phyloP scores from a whole-genome alignment of 441 rosid species.

The Jatropha multifida region DNA sequence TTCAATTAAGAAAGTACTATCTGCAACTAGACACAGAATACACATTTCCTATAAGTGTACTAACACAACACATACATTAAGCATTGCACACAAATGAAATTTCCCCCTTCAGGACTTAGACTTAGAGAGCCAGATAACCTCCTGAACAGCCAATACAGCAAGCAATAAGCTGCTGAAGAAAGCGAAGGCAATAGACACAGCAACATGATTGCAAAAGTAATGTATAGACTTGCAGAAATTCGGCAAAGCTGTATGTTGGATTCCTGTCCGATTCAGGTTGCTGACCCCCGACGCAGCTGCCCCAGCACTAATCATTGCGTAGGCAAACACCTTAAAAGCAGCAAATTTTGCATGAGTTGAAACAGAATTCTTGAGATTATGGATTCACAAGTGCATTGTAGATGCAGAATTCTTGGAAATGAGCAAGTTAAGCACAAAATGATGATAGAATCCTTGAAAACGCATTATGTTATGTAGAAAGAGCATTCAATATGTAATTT shows the following conservation, averaged over 20 bases:
- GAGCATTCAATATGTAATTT: not conserved
- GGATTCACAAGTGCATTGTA: not conserved
- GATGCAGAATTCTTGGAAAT: not conserved
- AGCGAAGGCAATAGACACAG: conserved; percentile 62
- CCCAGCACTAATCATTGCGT: conserved; percentile 70
- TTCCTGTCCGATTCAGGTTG: conserved; percentile 78
- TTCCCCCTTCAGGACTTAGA: conserved; percentile 29
- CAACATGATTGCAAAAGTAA: conserved; percentile 70
- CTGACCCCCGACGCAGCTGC: conserved; percentile 81
- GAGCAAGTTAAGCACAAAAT: not conserved
- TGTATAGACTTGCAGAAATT: conserved; percentile 71
- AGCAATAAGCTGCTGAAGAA: conserved; percentile 58
- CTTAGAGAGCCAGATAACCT: conserved; percentile 60
- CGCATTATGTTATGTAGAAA: not conserved
- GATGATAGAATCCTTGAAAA: not conserved
- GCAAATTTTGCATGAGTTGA: not conserved
- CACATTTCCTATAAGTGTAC: conserved; percentile 10
- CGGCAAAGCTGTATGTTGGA: conserved; percentile 67
- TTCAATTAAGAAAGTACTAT: not conserved
- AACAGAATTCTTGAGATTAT: not conserved
- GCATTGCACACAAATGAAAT: not conserved
- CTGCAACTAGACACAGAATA: not conserved
- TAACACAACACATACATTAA: not conserved
- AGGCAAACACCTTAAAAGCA: conserved; percentile 45
- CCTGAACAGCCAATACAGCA: conserved; percentile 57